Evolutionary conservation across 2,329 filamentous ascomycete species (phyloP).

Genomic region (Aspergillus amoenus): DNA sequence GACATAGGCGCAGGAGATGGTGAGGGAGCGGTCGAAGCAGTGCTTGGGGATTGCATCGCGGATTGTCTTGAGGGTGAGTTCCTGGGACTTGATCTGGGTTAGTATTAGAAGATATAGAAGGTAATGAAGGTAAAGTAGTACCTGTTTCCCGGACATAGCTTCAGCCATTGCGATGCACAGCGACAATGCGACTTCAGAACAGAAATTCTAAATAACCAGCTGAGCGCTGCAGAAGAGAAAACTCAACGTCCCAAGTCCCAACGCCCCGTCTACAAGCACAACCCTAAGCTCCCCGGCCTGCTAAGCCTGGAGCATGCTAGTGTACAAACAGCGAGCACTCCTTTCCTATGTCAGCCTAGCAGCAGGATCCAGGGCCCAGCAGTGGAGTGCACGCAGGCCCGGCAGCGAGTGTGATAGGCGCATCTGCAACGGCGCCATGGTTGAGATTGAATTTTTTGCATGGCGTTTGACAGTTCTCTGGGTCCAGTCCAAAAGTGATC

Average conservation of each 20-base stretch:
- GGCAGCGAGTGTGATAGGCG: neutral
- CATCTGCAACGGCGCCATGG: neutral
- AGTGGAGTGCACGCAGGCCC: neutral
- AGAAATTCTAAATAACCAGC: neutral
- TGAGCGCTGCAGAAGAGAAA: neutral
- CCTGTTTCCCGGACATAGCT: neutral
- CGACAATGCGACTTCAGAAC: no score
- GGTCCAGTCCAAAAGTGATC: neutral
- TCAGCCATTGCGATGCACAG: neutral
- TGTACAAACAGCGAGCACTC: neutral
- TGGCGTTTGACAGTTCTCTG: neutral
- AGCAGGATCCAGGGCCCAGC: neutral
- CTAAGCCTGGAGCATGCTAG: neutral
- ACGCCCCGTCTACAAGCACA: neutral
- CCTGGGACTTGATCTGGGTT: neutral
- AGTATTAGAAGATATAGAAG: no score
- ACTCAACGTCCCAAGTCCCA: neutral
- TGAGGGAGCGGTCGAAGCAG: constrained; percentile 59
- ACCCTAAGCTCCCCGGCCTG: neutral
- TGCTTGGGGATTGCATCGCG: constrained; percentile 57
- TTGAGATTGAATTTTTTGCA: neutral
- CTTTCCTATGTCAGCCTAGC: neutral
- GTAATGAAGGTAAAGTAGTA: no score
- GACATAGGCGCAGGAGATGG: constrained; percentile 56
- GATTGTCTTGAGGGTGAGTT: constrained; percentile 22